A percentile compares a stretch with the other conserved stretches of the same genome.
phyloP scores from a whole-genome alignment of 1,284 basidiomycete species.

The Malassezia furfur region DNA sequence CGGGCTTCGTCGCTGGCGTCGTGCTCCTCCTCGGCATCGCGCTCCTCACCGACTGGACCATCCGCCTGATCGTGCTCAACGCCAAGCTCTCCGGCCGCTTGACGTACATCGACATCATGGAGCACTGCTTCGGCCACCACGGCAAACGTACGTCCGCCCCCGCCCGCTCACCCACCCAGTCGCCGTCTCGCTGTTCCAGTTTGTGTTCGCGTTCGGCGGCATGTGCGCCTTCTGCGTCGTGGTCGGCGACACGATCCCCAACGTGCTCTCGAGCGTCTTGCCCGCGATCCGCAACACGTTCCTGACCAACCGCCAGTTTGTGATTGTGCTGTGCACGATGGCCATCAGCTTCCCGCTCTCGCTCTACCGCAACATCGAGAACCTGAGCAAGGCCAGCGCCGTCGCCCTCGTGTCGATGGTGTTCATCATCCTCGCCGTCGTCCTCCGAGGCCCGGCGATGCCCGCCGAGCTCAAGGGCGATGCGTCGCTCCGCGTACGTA shows the following conservation, averaged over 20 bases:
- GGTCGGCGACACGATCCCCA: constrained; percentile 85
- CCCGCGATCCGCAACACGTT: constrained; percentile 68
- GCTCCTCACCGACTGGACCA: constrained; percentile 91
- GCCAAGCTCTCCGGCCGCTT: constrained; percentile 85
- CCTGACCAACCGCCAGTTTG: constrained; percentile 73
- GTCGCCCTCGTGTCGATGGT: constrained; percentile 73
- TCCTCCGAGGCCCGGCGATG: constrained; percentile 75
- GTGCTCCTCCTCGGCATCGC: constrained; percentile 70
- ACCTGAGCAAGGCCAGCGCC: constrained; percentile 80
- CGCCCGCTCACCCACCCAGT: constrained; percentile 49
- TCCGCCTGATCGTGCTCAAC: constrained; percentile 78
- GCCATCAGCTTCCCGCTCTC: constrained; percentile 75
- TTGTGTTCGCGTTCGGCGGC: constrained; percentile 93
- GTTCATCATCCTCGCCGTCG: constrained; percentile 79
- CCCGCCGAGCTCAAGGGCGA: constrained; percentile 66
- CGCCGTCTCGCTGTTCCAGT: constrained; percentile 93
- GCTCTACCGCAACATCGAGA: constrained; percentile 92
- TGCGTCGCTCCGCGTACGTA: constrained; percentile 57
- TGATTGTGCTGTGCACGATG: constrained; percentile 56
- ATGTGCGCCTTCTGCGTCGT: constrained; percentile 49
- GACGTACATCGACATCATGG: constrained; percentile 94
- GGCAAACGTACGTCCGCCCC: constrained; percentile 21
- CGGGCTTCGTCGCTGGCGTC: constrained; percentile 80
- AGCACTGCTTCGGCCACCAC: constrained; percentile 74
- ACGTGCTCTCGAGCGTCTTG: constrained; percentile 74